Conservation (phyloP, 1,284 basidiomycete genomes). For the Ustilago xerochloae region DNA sequence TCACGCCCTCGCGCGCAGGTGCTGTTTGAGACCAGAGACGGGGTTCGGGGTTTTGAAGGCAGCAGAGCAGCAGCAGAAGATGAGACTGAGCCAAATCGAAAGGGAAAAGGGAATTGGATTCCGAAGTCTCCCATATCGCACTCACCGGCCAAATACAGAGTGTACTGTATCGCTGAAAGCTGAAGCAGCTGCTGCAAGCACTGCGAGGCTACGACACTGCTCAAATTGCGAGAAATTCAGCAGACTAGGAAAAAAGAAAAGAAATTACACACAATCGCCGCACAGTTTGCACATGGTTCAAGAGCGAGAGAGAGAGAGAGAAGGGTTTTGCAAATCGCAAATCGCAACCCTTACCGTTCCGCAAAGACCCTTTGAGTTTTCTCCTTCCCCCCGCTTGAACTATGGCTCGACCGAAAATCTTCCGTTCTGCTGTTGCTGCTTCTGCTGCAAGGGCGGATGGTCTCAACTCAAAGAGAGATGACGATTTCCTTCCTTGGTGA, state of each 20-base stretch:
- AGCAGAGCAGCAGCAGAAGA: background rate
- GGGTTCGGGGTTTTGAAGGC: too few species aligned
- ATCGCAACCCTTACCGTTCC: background rate
- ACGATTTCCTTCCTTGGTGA: constrained; percentile 8
- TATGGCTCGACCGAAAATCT: constrained; percentile 26
- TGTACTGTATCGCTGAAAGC: too few species aligned
- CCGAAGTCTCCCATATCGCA: background rate
- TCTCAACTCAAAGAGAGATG: constrained; percentile 6
- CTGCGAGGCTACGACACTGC: too few species aligned
- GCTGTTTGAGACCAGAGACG: too few species aligned
- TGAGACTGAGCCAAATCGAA: too few species aligned
- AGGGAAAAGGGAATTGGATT: background rate
- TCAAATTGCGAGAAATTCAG: background rate
- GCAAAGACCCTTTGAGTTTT: background rate
- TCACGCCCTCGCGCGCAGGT: too few species aligned
- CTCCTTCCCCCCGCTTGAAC: background rate
- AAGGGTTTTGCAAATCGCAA: too few species aligned
- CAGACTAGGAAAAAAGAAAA: background rate
- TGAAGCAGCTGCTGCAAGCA: too few species aligned
- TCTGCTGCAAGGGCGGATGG: too few species aligned
- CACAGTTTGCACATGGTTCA: background rate
- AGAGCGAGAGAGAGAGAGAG: too few species aligned
- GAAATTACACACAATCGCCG: background rate
- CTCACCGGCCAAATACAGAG: background rate
- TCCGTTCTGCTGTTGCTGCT: constrained; percentile 11